A percentile compares a stretch with the other conserved stretches of the same genome.
phyloP scores from a whole-genome alignment of 2,329 filamentous ascomycete species.

The Elsinoe australis region DNA sequence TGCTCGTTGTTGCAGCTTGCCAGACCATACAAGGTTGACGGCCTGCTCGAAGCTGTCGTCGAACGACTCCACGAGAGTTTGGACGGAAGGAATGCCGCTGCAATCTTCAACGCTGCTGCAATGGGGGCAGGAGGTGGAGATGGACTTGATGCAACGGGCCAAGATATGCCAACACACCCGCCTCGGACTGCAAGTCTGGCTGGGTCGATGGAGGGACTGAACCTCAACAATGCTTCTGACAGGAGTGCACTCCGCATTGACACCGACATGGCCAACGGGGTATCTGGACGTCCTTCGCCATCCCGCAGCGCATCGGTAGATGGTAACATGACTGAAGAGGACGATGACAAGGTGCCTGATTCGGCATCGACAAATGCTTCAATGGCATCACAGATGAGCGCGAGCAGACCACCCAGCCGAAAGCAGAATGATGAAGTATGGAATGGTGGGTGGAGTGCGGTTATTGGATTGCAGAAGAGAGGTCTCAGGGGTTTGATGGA shows the following conservation, averaged over 20 bases:
- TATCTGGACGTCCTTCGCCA: conserved; percentile 22
- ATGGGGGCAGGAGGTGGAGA: conserved; percentile 94
- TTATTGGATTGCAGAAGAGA: conserved; percentile 91
- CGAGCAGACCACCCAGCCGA: conserved; percentile 33
- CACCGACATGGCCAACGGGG: conserved; percentile 39
- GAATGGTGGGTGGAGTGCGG: conserved; percentile 72
- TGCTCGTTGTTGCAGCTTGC: conserved; percentile 92
- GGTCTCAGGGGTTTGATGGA: conserved; percentile 92
- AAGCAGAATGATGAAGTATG: conserved; percentile 59
- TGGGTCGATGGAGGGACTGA: conserved; percentile 20
- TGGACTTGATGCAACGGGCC: conserved; percentile 58
- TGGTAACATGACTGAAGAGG: conserved; percentile 28
- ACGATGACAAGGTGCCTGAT: conserved; percentile 28
- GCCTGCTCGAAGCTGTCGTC: conserved; percentile 83
- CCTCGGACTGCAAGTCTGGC: conserved; percentile 43
- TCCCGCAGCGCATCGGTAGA: conserved; percentile 29
- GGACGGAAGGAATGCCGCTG: conserved; percentile 88
- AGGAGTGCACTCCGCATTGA: conserved; percentile 41
- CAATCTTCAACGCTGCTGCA: conserved; percentile 94
- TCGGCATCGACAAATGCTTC: conserved; percentile 31
- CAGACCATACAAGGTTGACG: conserved; percentile 86
- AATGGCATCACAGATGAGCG: conserved; percentile 29
- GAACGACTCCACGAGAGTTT: conserved; percentile 82
- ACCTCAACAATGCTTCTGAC: conserved; percentile 31
- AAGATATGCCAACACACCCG: conserved; percentile 32